Percentiles rank a stretch among this genome's conserved stretches.
Evolutionary conservation across 108 stramenopile genomes (phyloP).

Genomic region (Schizochytrium sp.): DNA sequence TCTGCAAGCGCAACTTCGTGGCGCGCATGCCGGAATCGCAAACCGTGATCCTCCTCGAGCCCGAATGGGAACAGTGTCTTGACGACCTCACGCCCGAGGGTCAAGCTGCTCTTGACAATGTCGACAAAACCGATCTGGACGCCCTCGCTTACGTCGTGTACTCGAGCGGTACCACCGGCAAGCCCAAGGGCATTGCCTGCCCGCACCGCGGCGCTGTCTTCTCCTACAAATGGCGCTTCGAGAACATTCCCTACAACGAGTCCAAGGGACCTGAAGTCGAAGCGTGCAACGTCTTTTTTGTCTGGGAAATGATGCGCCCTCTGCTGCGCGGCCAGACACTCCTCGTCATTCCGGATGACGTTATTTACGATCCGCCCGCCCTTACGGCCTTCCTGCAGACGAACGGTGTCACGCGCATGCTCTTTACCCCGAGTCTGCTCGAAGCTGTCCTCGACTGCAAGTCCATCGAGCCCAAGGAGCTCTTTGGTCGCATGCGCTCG

Average conservation of each 20-base stretch:
- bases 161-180: slow-evolving; percentile 63
- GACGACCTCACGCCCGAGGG: slow-evolving; percentile 25
- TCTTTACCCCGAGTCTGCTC: slow-evolving; percentile 64
- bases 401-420: slow-evolving; percentile 54
- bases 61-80: neutral
- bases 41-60: slow-evolving; percentile 12
- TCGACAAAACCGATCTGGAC: slow-evolving; percentile 36
- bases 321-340: slow-evolving; percentile 53
- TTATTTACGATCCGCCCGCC: slow-evolving; percentile 57
- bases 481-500: slow-evolving; percentile 28
- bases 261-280: slow-evolving; percentile 42
- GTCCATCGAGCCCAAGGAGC: slow-evolving; percentile 29
- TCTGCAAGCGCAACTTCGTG: slow-evolving; percentile 24
- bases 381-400: slow-evolving; percentile 43
- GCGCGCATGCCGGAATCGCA: slow-evolving; percentile 34
- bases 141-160: slow-evolving; percentile 62
- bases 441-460: slow-evolving; percentile 54
- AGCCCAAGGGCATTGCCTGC: slow-evolving; percentile 55
- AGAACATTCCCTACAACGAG: slow-evolving; percentile 32
- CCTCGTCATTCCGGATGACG: slow-evolving; percentile 59
- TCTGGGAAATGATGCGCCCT: slow-evolving; percentile 66
- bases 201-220: slow-evolving; percentile 58
- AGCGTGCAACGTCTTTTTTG: slow-evolving; percentile 69
- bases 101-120: slow-evolving; percentile 11
- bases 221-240: slow-evolving; percentile 50